These are phyloP conservation scores for Echinosophora koreensis DNA, from an alignment of 306 rosid genomes.

Conservation along the genomic window DNA sequence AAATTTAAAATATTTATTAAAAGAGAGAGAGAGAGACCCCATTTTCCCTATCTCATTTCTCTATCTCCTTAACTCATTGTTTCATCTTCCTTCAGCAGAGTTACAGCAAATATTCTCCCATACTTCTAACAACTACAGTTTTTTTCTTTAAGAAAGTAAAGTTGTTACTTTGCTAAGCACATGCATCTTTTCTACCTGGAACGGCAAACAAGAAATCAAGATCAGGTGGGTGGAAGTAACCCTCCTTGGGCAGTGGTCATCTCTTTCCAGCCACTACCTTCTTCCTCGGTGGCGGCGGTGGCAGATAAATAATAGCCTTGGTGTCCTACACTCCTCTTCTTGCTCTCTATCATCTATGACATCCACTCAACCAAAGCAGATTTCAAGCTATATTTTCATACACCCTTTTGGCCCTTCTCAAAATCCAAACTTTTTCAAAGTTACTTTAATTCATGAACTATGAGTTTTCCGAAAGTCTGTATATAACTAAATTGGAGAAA, in stretches of 20 bases:
- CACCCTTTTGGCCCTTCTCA: constrained; percentile 24
- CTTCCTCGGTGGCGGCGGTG: too few species aligned
- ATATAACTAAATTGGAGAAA: constrained; percentile 4
- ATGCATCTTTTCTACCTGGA: constrained; percentile 60
- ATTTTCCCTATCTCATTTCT: too few species aligned
- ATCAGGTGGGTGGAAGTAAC: constrained; percentile 82
- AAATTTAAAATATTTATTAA: too few species aligned
- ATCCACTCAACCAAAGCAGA: constrained; percentile 16
- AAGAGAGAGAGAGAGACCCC: too few species aligned
- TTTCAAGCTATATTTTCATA: constrained; percentile 41
- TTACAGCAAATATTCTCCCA: neutral
- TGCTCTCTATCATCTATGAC: constrained; percentile 44
- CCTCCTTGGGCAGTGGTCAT: constrained; percentile 63
- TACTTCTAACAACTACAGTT: constrained; percentile 15
- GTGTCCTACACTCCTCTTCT: constrained; percentile 67
- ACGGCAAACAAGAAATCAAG: constrained; percentile 68
- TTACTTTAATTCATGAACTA: neutral
- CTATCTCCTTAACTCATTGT: too few species aligned
- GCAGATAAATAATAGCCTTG: constrained; percentile 49
- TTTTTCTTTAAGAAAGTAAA: too few species aligned
- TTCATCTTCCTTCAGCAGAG: too few species aligned
- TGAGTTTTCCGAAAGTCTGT: constrained; percentile 15
- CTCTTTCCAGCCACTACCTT: constrained; percentile 47
- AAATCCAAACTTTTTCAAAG: neutral
- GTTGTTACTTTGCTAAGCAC: constrained; percentile 41